Base-by-base conservation (phyloP, 2,329 filamentous ascomycete species). In the Aspergillus quadricinctus region DNA sequence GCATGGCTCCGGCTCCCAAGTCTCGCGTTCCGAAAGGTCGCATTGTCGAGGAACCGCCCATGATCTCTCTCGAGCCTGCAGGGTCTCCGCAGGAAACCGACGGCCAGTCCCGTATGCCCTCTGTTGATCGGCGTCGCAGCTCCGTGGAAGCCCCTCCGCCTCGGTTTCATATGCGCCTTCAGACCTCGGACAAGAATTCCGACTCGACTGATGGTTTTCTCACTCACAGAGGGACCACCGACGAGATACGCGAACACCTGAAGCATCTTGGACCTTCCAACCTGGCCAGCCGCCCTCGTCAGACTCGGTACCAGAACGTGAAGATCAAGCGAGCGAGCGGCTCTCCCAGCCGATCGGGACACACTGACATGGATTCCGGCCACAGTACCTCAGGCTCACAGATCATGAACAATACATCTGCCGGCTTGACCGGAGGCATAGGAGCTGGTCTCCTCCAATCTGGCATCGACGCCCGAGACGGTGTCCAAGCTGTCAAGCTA, bases 1-100 rank as follows among this genome's bases (percentile, higher is more conserved):
- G 94, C 52, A 83, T 95, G 67, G 85, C 88, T 21, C 92, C 92
- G 1, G 92, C 92, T 1, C 93, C 93, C 1, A 88, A 90, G 68
- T 86, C 86, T 48, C 84, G 88, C 55, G 82, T 85, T n/a, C 82
- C 80, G 21, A 84, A 82, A 62, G 79, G 77, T 48, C 78, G 78
- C 53, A 76, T 85, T 41, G 70, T 85, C 19, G 76, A 78, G 56
- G 79, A 81, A 29, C 72, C 70, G 23, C 74, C 77, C 1, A 68
- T 72, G 40, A 60, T 71, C 11, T 60, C 69, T 43, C 58, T 71
- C 1, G 61, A 70, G n/a, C 55, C 62, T 10, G 68, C 75, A 48
- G 69, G 72, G 14, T 65, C 73, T 49, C 65, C 79, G 14, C 72
- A 78, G 43, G 74, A 81, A 41, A 72, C 84, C 29, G 74, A 80